phyloP scores from a whole-genome alignment of 2,329 filamentous ascomycete genomes.

The Talaromyces sp. region DNA sequence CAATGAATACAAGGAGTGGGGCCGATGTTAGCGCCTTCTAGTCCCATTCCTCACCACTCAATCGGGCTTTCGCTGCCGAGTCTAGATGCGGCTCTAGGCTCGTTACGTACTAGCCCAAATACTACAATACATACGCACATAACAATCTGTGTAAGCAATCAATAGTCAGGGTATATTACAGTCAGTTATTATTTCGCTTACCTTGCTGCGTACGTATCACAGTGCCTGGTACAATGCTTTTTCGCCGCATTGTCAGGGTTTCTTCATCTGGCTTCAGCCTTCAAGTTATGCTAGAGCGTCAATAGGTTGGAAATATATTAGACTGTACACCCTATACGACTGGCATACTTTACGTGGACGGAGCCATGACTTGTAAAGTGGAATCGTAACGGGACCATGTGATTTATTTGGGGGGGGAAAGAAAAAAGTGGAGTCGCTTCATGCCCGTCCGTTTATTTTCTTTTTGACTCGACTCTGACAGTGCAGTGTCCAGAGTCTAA shows the following conservation, averaged over 20 bases:
- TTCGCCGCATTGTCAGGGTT: background rate
- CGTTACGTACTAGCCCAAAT: background rate
- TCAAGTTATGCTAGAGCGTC: background rate
- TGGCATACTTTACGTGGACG: background rate
- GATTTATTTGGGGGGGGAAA: background rate
- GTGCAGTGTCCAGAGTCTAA: background rate
- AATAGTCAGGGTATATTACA: background rate
- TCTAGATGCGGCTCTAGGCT: slow-evolving; percentile 7
- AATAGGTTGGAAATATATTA: background rate
- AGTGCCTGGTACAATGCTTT: background rate
- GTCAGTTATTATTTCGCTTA: background rate
- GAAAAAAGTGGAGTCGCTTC: slow-evolving; percentile 4
- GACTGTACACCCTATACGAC: too few species aligned
- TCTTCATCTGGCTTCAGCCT: background rate
- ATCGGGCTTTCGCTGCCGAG: slow-evolving; percentile 15
- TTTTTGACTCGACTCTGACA: background rate
- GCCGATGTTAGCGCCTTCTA: background rate
- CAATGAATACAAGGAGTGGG: slow-evolving; percentile 4
- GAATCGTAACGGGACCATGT: slow-evolving; percentile 1
- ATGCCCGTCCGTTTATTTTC: slow-evolving; percentile 6
- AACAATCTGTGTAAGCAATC: background rate
- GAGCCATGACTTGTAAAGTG: background rate
- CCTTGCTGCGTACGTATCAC: background rate
- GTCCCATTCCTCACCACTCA: slow-evolving; percentile 12
- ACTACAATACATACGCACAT: background rate